phyloP scores from a whole-genome alignment of 306 rosid genomes.

The Acacia acuminata region DNA sequence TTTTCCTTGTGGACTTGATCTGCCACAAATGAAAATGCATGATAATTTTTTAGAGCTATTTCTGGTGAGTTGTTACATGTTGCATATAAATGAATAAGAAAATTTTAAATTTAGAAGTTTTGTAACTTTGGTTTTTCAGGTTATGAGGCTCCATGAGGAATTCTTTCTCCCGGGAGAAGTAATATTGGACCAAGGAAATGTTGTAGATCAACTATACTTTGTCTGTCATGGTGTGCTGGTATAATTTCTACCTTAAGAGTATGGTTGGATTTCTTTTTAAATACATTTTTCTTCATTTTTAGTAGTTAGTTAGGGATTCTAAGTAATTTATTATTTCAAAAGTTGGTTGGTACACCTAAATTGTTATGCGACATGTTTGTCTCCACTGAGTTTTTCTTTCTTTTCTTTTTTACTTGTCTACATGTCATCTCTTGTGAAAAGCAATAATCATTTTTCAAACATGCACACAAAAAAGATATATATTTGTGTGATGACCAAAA shows the following conservation, averaged over 20 bases:
- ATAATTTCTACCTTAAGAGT: conserved; percentile 31
- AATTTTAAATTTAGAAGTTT: conserved; percentile 10
- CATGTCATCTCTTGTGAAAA: conserved; percentile 1
- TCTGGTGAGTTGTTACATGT: neutral
- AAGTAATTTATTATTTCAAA: neutral
- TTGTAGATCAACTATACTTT: conserved; percentile 90
- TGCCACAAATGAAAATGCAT: conserved; percentile 13
- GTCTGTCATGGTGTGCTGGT: conserved; percentile 91
- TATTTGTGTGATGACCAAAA: too few relatives aligned
- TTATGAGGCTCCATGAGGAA: conserved; percentile 84
- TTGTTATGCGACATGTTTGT: neutral
- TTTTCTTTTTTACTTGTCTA: neutral
- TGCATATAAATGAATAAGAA: neutral
- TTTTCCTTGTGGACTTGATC: conserved; percentile 19
- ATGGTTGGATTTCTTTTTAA: conserved; percentile 4
- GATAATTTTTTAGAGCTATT: conserved; percentile 3
- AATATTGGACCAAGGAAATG: conserved; percentile 87
- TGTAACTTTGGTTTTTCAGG: conserved; percentile 52
- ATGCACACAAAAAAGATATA: too few relatives aligned
- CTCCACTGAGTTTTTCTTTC: neutral
- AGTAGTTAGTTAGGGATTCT: conserved; percentile 20
- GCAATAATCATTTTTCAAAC: conserved; percentile 20
- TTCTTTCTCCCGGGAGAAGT: conserved; percentile 97
- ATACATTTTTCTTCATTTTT: neutral
- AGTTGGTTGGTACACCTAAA: neutral